phyloP scores from a whole-genome alignment of 2,329 filamentous ascomycete species.

The Aspergillus novoparasiticus region DNA sequence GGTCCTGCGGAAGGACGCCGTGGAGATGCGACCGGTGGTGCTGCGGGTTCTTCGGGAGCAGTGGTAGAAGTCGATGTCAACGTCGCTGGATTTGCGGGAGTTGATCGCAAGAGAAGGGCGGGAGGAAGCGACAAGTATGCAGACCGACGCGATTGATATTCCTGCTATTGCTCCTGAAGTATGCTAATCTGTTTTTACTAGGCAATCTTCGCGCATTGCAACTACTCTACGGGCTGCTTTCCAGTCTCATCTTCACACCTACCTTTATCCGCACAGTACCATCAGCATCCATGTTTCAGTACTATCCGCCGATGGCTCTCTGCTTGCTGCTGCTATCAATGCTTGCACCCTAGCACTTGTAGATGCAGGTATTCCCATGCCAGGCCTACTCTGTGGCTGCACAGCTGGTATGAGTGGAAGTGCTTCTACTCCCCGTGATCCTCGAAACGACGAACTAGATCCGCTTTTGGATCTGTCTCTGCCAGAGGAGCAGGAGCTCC shows the following conservation, averaged over 20 bases:
- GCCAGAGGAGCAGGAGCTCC: constrained; percentile 70
- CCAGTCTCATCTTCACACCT: constrained; percentile 74
- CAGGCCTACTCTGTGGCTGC: constrained; percentile 84
- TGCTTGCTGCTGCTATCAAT: constrained; percentile 88
- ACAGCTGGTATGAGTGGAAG: constrained; percentile 71
- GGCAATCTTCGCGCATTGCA: constrained; percentile 64
- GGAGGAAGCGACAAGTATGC: constrained; percentile 75
- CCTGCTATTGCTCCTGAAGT: not conserved
- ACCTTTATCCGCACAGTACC: constrained; percentile 84
- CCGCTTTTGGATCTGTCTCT: constrained; percentile 48
- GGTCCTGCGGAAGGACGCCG: constrained; percentile 75
- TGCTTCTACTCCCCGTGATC: constrained; percentile 44
- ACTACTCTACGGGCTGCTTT: constrained; percentile 78
- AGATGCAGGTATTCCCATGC: constrained; percentile 94
- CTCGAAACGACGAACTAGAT: constrained; percentile 45
- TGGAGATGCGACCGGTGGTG: constrained; percentile 50
- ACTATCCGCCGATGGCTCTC: constrained; percentile 83
- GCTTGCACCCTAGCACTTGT: constrained; percentile 88
- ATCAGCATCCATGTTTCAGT: constrained; percentile 85
- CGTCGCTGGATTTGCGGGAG: constrained; percentile 82
- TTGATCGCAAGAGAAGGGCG: constrained; percentile 76
- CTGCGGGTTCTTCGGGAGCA: constrained; percentile 55
- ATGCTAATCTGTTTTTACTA: constrained; percentile 39
- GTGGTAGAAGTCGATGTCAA: constrained; percentile 80
- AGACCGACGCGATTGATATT: not conserved